Conservation (phyloP, 2,329 filamentous ascomycete species). For the Aspergillus ochraceus region DNA sequence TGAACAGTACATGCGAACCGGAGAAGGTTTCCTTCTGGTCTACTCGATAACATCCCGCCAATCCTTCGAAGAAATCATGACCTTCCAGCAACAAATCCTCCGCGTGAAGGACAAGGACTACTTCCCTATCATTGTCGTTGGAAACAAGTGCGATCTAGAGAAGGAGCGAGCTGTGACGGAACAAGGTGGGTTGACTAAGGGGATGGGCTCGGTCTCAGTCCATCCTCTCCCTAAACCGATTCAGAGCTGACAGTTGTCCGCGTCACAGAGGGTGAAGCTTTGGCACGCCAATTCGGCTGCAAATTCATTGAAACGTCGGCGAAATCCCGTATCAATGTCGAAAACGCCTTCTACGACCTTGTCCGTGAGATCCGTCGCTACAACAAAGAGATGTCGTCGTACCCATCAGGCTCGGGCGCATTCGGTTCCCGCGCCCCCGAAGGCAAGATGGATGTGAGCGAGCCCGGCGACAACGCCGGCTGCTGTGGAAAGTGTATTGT, state of each 20-base stretch:
- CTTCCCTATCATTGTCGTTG: conserved; percentile 98
- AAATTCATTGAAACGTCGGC: conserved; percentile 99
- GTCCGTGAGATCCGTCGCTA: conserved; percentile 97
- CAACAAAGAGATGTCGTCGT: conserved; percentile 96
- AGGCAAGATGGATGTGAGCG: conserved; percentile 73
- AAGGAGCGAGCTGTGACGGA: conserved; percentile 85
- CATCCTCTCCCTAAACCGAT: background rate
- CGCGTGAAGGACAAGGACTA: conserved; percentile 99
- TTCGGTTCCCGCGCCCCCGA: conserved; percentile 61
- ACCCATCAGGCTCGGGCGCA: conserved; percentile 68
- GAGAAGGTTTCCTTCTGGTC: conserved; percentile 94
- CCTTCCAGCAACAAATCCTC: conserved; percentile 97
- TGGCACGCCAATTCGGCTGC: conserved; percentile 87
- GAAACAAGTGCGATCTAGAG: conserved; percentile 99
- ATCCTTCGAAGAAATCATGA: conserved; percentile 97
- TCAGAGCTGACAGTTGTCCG: conserved; percentile 1
- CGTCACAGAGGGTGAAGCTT: conserved; percentile 76
- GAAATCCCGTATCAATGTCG: conserved; percentile 96
- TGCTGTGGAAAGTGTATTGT: conserved; percentile 86
- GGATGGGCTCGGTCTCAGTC: background rate
- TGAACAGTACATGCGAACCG: conserved; percentile 99
- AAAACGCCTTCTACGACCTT: conserved; percentile 97
- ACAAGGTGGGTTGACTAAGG: conserved; percentile 65
- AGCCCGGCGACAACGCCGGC: conserved; percentile 54
- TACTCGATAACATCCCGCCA: conserved; percentile 98